Base-by-base conservation (phyloP, 2,329 filamentous ascomycete species). In the Fusarium liriodendri region DNA sequence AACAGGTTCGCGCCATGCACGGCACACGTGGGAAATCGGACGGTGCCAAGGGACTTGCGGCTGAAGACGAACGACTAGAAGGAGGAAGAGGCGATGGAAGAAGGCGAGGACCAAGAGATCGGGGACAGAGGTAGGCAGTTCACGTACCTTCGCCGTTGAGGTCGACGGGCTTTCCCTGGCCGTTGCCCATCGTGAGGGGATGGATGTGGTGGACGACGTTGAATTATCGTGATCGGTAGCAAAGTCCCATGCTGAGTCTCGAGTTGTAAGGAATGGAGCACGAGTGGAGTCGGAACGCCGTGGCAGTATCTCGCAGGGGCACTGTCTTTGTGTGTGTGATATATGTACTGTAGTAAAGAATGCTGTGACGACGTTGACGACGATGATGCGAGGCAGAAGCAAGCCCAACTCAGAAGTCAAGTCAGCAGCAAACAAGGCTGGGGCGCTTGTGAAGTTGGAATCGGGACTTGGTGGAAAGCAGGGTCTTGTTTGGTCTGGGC, bases 111-210 rank as follows among this genome's bases (percentile, higher is more conserved):
- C 20, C 50, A 40, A 60, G 54, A 47, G 40, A 54, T 18, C 18
- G 47, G 40, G 29, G 52, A 59, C 35, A 63, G 54, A 29, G n/a
- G 25, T 18, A 40, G 65, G 62, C 37, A 18, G 27, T 64, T 66
- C 27, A 79, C 81, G 62, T 87, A 97, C 95, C 94, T 92, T 98
- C 94, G 86, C 97, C 95, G 85, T 93, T 94, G 85, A 95, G 92
- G 83, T 95, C 93, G 86, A 97, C 91, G 84, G 94, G 94, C 85
- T 98, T 98, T 84, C 95, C 95, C 85, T 96, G 95, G 82, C 92
- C 93, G 86, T 98, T 98, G 83, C 96, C 96, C 96, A 98, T 98
- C 69, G 76, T 78, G 74, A 69, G 66, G 70, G 66, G 68, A 73
- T 75, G 69, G 76, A 75, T 76, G 67, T 63, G 70, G 67, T 74